Evolutionary conservation across 169 alveolate genomes (phyloP), one percentile per base, ranked within the genome.

Genomic region (Plasmodium vinckei): DNA sequence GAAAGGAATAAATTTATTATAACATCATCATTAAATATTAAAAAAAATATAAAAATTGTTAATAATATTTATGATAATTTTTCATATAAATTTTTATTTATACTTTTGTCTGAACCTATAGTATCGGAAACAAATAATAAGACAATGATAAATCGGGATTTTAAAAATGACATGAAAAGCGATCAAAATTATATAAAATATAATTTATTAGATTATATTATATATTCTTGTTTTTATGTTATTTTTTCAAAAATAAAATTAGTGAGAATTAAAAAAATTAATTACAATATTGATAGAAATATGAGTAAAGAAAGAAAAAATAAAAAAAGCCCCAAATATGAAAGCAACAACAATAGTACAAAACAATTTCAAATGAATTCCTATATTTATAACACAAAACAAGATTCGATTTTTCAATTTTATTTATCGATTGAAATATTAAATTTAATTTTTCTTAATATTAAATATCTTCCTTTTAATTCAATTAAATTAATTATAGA

Each of bases 121-220:
- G 5, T 44, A 49, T 77, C 21, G 63, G 88, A 77, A 49, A 77
- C 63, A 57, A 51, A 42, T 39, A 64, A 64, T 68, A 57, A 57
- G 9, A 47, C 56, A 46, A 46, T 64, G 21, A 77, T 77, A 33
- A 61, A 69, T 77, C 42, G n/a, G 2, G 25, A 49, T 25, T 77
- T 77, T 53, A 77, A 49, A 54, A 77, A 27, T 15, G 75, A 77
- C 33, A 77, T 77, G 46, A 53, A 77, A 56, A 59, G 60, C 13
- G 88, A 77, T 68, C 63, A 53, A 10, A 77, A 64, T 42, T 23
- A 23, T 13, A 23, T 67, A 47, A 77, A 65, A 77, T 77, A 77
- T 77, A 77, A 77, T 57, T 77, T 77, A 49, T 44, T 77, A n/a
- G 88, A 77, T 64, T 77, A 77, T 44, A 77, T 77, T 64, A 77